Base-by-base conservation (phyloP, 768 basidiomycete species). In the Rhizopogon sp. region DNA sequence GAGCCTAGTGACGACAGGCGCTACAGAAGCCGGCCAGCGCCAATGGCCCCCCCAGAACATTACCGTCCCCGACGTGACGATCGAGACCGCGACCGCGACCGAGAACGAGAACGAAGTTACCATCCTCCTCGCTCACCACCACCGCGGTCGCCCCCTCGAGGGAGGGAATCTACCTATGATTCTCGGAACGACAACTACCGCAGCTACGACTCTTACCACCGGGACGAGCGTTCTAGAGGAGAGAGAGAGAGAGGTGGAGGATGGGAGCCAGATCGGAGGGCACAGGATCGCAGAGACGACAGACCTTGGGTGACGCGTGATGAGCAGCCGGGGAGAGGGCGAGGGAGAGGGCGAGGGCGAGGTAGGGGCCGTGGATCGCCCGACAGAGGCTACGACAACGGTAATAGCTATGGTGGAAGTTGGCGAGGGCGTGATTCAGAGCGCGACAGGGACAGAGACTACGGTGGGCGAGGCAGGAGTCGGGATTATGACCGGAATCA, bases 1-100 rank as follows among this genome's bases (percentile, higher is more conserved):
- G 66, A 68, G 5, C 29, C 52, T 13, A 42, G 49, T 42, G 68
- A 69, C n/a, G 65, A 69, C 9, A 54, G 66, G 50, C 61, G 62
- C 11, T 43, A 45, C 11, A 50, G 51, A 43, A 62, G 62, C 1
- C 58, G 57, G 3, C 68, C 53, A 13, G 33, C 33, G n/a, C 50
- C 49, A 39, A 54, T 54, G 53, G 57, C 28, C 33, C 56, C 63
- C 2, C 69, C 69, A 39, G 69, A 71, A 29, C 58, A 62, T 37
- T 57, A 66, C 22, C 17, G 56, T 39, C 60, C 58, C 41, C 51
- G 47, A 40, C 54, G 64, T 7, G 68, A 71, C 55, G 67, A 70
- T 43, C 45, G 64, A 25, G 64, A 63, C 33, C 22, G 51, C 4
- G 54, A 55, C 20, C 14, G 54, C 14, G 50, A 55, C 4, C n/a